Conservation (phyloP, 345 rosid genomes). For the Arabidopsis suecica region DNA sequence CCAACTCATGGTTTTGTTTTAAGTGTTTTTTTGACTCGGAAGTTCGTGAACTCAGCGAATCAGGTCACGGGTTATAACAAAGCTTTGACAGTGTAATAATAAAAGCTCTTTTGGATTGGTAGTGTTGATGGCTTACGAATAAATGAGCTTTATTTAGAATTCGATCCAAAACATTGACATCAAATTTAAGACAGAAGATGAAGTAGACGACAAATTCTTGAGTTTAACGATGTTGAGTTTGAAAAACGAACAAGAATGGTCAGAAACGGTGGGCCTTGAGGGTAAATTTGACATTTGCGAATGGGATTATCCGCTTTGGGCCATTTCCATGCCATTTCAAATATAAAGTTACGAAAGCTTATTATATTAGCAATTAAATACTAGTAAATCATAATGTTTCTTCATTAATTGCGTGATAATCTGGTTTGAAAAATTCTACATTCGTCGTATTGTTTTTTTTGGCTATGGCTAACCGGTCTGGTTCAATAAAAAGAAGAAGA, state of each 20-base stretch:
- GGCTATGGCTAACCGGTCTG: neutral
- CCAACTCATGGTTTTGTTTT: conserved; percentile 40
- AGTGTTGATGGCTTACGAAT: conserved; percentile 7
- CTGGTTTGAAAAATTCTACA: neutral
- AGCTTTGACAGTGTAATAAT: conserved; percentile 2
- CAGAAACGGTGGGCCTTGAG: conserved; percentile 32
- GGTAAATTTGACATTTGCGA: conserved; percentile 22
- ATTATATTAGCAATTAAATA: neutral
- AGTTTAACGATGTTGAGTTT: conserved; percentile 32
- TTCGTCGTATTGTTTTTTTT: neutral
- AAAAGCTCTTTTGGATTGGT: conserved; percentile 28
- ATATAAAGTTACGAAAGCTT: neutral
- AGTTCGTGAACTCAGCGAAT: conserved; percentile 40
- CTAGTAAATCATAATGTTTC: neutral
- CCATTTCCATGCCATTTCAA: neutral
- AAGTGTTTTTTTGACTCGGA: conserved; percentile 32
- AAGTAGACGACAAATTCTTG: conserved; percentile 43
- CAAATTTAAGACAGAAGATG: neutral
- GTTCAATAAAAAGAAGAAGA: neutral
- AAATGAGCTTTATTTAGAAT: neutral
- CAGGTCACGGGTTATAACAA: conserved; percentile 17
- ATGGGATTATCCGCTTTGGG: neutral
- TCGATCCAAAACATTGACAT: too few species aligned
- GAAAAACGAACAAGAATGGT: conserved; percentile 15
- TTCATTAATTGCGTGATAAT: neutral